Conservation (phyloP, 768 basidiomycete species). For the Leccinellum rugosiceps region DNA sequence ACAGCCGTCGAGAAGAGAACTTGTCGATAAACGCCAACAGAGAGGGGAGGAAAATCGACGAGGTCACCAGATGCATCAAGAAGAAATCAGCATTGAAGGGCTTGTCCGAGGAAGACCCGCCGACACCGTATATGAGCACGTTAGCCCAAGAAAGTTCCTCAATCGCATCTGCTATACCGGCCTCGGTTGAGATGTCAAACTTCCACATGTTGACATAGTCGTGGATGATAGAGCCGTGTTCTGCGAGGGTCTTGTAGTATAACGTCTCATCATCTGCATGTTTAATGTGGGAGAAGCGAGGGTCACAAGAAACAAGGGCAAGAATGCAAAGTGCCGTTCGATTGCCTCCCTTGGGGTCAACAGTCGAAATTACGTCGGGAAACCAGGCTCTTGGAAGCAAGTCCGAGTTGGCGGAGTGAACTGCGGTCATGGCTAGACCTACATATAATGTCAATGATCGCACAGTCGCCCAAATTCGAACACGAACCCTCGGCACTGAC, state of each 20-base stretch:
- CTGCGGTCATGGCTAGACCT: constrained; percentile 57
- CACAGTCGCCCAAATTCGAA: constrained; percentile 34
- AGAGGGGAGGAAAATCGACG: constrained; percentile 57
- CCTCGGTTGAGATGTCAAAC: constrained; percentile 34
- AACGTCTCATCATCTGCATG: constrained; percentile 26
- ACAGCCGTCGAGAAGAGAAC: constrained; percentile 22
- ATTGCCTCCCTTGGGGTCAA: constrained; percentile 8
- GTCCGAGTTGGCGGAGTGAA: constrained; percentile 17
- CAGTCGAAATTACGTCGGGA: constrained; percentile 15
- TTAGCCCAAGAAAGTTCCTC: constrained; percentile 62
- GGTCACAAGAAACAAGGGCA: constrained; percentile 50
- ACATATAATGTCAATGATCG: constrained; percentile 18
- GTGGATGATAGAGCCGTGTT: constrained; percentile 37
- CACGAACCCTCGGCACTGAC: constrained; percentile 57
- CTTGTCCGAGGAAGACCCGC: constrained; percentile 44
- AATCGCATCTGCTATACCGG: constrained; percentile 46
- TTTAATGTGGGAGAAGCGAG: constrained; percentile 29
- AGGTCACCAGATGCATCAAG: constrained; percentile 69
- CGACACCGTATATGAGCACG: constrained; percentile 56
- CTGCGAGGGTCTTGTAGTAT: constrained; percentile 28
- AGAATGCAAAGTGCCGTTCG: constrained; percentile 46
- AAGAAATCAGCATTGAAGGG: constrained; percentile 67
- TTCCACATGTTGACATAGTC: constrained; percentile 47
- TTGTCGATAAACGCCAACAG: constrained; percentile 36
- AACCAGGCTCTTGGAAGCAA: constrained; percentile 23